Evolutionary conservation across 1,284 basidiomycete genomes (phyloP).

Genomic region (Sphaerobolus stellatus): DNA sequence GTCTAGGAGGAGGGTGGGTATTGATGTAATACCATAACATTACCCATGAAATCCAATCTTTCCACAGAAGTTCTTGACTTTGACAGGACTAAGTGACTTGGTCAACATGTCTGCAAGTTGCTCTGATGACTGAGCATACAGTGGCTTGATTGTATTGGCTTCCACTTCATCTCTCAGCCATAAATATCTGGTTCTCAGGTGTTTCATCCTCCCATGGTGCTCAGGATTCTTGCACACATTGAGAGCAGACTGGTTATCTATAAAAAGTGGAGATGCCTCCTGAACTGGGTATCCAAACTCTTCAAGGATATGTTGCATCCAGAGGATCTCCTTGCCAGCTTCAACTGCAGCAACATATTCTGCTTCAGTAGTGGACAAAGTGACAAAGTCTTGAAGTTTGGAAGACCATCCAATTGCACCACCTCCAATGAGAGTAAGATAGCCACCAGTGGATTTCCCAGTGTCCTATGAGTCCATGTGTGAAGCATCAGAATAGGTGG

Average conservation of each 20-base stretch:
- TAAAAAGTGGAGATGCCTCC: conserved; percentile 16
- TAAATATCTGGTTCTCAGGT: conserved; percentile 37
- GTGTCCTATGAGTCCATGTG: too few relatives aligned
- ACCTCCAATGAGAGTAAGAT: conserved; percentile 4
- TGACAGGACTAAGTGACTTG: conserved; percentile 28
- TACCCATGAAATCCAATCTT: too few relatives aligned
- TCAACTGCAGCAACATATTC: conserved; percentile 6
- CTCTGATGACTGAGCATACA: conserved; percentile 18
- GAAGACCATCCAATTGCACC: conserved; percentile 7
- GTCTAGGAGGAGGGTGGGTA: too few relatives aligned
- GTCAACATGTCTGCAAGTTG: conserved; percentile 33
- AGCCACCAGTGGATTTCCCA: conserved; percentile 1
- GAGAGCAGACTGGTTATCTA: conserved; percentile 35
- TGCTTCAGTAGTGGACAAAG: conserved; percentile 11
- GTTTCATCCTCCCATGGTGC: conserved; percentile 33
- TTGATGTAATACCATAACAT: too few relatives aligned
- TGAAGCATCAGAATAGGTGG: too few relatives aligned
- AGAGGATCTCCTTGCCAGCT: conserved; percentile 6
- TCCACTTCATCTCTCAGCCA: conserved; percentile 35
- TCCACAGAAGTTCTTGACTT: too few relatives aligned
- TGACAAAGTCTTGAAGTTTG: conserved; percentile 1
- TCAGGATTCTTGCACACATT: conserved; percentile 30
- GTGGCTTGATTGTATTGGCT: conserved; percentile 16
- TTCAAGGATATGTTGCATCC: background rate
- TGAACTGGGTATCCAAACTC: conserved; percentile 1